Conservation (phyloP, 176 grass and related monocot species). For the Typha latifolia region DNA sequence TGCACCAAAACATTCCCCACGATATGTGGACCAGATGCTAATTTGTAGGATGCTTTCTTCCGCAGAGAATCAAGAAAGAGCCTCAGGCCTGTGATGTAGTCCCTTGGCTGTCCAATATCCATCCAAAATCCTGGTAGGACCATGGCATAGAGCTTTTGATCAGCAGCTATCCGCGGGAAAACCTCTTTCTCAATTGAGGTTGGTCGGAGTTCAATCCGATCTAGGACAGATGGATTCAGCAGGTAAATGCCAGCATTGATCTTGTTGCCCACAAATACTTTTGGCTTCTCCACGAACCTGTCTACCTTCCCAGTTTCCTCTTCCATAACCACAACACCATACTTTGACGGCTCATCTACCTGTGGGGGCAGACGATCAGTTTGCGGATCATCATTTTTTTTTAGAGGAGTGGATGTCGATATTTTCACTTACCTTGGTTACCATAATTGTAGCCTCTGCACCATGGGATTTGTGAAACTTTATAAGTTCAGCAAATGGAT, state of each 20-base stretch:
- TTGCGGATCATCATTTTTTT: background rate
- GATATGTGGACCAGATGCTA: slow-evolving; percentile 49
- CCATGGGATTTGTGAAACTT: slow-evolving; percentile 67
- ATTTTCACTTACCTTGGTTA: slow-evolving; percentile 48
- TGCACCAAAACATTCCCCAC: slow-evolving; percentile 80
- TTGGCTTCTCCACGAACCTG: slow-evolving; percentile 86
- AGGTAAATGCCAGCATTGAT: slow-evolving; percentile 93
- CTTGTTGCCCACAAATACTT: slow-evolving; percentile 81
- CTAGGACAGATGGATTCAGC: slow-evolving; percentile 58
- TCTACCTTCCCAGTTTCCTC: slow-evolving; percentile 68
- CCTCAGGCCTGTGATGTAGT: slow-evolving; percentile 84
- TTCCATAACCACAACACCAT: slow-evolving; percentile 76
- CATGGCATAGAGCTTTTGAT: slow-evolving; percentile 55
- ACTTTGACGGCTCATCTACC: slow-evolving; percentile 87
- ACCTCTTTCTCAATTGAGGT: slow-evolving; percentile 92
- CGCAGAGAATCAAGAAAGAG: slow-evolving; percentile 75
- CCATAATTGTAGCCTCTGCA: slow-evolving; percentile 84
- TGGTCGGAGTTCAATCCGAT: slow-evolving; percentile 67
- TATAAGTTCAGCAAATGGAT: slow-evolving; percentile 70
- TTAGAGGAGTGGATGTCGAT: background rate
- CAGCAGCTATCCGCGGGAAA: slow-evolving; percentile 57
- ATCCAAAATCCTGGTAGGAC: slow-evolving; percentile 82
- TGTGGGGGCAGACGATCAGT: slow-evolving; percentile 4
- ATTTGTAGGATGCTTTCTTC: slow-evolving; percentile 40
- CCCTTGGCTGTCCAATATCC: slow-evolving; percentile 83